These are phyloP conservation scores for Chamaecrista fasciculata DNA, from an alignment of 306 rosid species.

Conservation along the genomic window DNA sequence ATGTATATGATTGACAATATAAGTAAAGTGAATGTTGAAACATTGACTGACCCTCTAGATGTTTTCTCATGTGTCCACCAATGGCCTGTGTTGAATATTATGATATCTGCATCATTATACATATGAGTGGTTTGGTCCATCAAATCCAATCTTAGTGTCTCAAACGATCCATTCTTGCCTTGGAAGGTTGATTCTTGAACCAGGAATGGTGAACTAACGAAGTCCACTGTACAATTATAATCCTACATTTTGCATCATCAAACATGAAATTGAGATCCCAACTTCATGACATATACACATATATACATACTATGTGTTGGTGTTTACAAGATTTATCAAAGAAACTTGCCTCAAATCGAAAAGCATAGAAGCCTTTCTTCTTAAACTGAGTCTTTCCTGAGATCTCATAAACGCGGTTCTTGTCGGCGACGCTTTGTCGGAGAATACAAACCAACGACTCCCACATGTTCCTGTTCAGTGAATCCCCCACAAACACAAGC, in stretches of 20 bases:
- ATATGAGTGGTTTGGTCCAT: slow-evolving; percentile 72
- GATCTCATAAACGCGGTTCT: slow-evolving; percentile 68
- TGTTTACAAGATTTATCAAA: too few relatives aligned
- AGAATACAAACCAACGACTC: slow-evolving; percentile 87
- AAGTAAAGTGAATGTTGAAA: too few relatives aligned
- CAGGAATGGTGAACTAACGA: slow-evolving; percentile 83
- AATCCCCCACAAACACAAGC: slow-evolving; percentile 91
- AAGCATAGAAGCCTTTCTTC: slow-evolving; percentile 77
- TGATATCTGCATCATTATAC: slow-evolving; percentile 73
- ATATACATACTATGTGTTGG: background rate
- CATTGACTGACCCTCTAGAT: slow-evolving; percentile 83
- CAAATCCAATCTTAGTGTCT: slow-evolving; percentile 89
- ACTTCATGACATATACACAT: slow-evolving; percentile 12
- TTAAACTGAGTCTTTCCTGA: slow-evolving; percentile 80
- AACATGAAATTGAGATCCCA: background rate
- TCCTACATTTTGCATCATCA: slow-evolving; percentile 51
- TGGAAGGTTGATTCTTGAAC: slow-evolving; percentile 73
- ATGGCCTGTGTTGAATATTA: slow-evolving; percentile 92
- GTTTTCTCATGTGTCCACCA: slow-evolving; percentile 99
- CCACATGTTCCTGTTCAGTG: slow-evolving; percentile 97
- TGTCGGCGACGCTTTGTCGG: slow-evolving; percentile 55
- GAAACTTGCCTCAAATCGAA: slow-evolving; percentile 86
- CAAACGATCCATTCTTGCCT: slow-evolving; percentile 54
- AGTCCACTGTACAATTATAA: slow-evolving; percentile 83
- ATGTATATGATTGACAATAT: too few relatives aligned